Conservation (phyloP, 2,329 filamentous ascomycete species). For the Didymella exigua region DNA sequence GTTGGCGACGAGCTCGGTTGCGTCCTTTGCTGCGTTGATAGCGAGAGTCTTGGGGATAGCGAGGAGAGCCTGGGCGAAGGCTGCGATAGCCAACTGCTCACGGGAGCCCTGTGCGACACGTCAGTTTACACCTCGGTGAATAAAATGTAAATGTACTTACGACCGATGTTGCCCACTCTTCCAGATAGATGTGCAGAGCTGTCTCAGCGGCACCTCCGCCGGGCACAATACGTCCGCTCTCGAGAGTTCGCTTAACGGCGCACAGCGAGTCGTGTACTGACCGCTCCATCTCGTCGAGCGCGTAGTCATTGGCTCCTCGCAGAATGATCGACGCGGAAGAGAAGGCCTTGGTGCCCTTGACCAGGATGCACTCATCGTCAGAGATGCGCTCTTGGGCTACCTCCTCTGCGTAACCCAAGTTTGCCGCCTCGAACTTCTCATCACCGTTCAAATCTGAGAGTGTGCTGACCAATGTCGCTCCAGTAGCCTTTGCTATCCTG, state of each 20-base stretch:
- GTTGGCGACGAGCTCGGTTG: constrained; percentile 92
- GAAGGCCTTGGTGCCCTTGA: constrained; percentile 94
- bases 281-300: constrained; percentile 98
- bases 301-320: constrained; percentile 93
- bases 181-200: constrained; percentile 97
- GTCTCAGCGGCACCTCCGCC: constrained; percentile 97
- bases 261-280: constrained; percentile 96
- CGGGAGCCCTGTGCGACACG: constrained; percentile 68
- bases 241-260: constrained; percentile 94
- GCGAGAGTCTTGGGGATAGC: constrained; percentile 95
- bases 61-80: constrained; percentile 94
- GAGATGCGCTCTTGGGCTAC: constrained; percentile 98
- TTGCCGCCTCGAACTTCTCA: constrained; percentile 91
- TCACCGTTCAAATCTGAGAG: constrained; percentile 97
- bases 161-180: constrained; percentile 97
- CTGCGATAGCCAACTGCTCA: constrained; percentile 96
- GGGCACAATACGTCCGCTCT: constrained; percentile 95
- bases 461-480: constrained; percentile 89
- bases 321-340: constrained; percentile 96
- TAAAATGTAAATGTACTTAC: constrained; percentile 53
- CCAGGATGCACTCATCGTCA: constrained; percentile 95
- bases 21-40: constrained; percentile 95
- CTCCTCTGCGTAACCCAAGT: constrained; percentile 90
- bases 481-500: constrained; percentile 93
- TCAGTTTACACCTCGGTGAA: constrained; percentile 3